Evolutionary conservation across 176 grass and related monocot species (phyloP).

Genomic region (Ampelocalamus luodianensis): DNA sequence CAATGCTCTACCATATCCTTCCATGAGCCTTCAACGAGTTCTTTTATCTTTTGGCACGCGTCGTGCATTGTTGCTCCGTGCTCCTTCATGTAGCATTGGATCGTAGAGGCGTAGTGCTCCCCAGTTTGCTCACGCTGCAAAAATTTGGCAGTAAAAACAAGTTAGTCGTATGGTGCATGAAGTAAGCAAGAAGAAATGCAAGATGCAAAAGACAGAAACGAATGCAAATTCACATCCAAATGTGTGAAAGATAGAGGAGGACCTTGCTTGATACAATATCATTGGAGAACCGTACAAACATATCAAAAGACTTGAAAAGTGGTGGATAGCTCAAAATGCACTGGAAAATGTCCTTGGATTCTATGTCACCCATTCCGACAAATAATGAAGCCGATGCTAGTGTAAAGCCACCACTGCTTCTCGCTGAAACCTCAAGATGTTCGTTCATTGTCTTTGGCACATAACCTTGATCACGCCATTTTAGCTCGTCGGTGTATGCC

Average conservation of each 20-base stretch:
- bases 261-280: too few species aligned
- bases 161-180: neutral
- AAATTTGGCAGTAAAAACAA: neutral
- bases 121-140: conserved; percentile 19
- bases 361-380: conserved; percentile 33
- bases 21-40: conserved; percentile 43
- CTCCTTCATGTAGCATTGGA: conserved; percentile 59
- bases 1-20: conserved; percentile 47
- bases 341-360: conserved; percentile 20
- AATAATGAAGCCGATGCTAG: conserved; percentile 39
- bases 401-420: conserved; percentile 23
- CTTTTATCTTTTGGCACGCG: conserved; percentile 42
- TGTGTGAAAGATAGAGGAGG: too few species aligned
- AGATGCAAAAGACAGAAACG: neutral
- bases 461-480: conserved; percentile 50
- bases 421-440: conserved; percentile 40
- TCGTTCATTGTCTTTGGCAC: conserved; percentile 45
- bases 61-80: conserved; percentile 16
- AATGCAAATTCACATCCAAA: neutral
- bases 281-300: too few species aligned
- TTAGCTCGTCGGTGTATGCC: conserved; percentile 33
- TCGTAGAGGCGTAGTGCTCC: conserved; percentile 27
- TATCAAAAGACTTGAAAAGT: neutral
- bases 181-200: neutral
- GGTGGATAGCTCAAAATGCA: conserved; percentile 48